Conservation (phyloP, 441 rosid genomes). For the Mallotus japonicus region DNA sequence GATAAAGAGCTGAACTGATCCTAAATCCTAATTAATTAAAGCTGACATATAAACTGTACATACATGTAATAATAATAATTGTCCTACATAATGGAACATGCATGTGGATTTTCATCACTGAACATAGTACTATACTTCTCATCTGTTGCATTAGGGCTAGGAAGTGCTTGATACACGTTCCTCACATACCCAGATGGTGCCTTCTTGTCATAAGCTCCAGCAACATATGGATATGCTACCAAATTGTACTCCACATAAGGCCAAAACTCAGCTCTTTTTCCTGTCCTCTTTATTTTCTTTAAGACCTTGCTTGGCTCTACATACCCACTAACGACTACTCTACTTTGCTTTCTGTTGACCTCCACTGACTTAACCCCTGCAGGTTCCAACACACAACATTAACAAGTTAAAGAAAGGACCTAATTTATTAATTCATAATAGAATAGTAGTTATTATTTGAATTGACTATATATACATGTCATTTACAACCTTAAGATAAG, state of each 20-base stretch:
- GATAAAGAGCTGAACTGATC: no score
- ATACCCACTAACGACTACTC: slow-evolving; percentile 66
- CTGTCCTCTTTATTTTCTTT: slow-evolving; percentile 57
- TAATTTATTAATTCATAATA: background rate
- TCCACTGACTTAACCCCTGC: slow-evolving; percentile 67
- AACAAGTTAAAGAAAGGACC: background rate
- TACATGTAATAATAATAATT: background rate
- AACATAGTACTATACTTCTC: slow-evolving; percentile 52
- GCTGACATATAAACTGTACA: background rate
- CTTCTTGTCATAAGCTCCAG: slow-evolving; percentile 77
- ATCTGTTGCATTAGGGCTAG: slow-evolving; percentile 49
- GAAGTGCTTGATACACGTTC: slow-evolving; percentile 57
- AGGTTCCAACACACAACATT: background rate
- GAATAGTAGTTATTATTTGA: background rate
- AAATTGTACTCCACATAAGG: slow-evolving; percentile 74
- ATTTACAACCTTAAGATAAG: background rate
- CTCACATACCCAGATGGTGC: slow-evolving; percentile 81
- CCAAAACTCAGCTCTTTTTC: slow-evolving; percentile 88
- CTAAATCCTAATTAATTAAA: no score
- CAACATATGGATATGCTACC: slow-evolving; percentile 79
- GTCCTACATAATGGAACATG: slow-evolving; percentile 68
- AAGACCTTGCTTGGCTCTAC: slow-evolving; percentile 77
- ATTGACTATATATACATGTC: background rate
- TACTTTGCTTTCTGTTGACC: slow-evolving; percentile 66
- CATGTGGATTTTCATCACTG: slow-evolving; percentile 83